Evolutionary conservation across 1,284 basidiomycete species (phyloP).

Genomic region (Pascua sp.): DNA sequence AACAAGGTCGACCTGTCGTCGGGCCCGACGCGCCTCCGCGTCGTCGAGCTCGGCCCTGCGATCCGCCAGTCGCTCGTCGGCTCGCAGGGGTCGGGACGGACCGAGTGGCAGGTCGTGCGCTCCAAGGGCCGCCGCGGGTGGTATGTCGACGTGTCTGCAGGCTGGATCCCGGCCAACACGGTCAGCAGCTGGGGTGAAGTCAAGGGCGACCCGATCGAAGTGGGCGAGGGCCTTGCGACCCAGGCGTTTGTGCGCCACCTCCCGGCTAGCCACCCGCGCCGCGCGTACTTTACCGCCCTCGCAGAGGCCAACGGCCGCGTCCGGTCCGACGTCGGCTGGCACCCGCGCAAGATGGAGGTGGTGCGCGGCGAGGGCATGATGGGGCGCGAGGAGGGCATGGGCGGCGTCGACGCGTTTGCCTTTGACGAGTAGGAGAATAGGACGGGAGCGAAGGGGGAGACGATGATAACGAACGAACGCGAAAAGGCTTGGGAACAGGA

Average conservation of each 20-base stretch:
- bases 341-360: conserved; percentile 95
- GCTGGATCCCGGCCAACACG: conserved; percentile 58
- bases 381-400: conserved; percentile 85
- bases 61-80: conserved; percentile 57
- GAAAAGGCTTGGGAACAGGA: too few relatives aligned
- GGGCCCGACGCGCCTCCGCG: conserved; percentile 72
- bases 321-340: conserved; percentile 87
- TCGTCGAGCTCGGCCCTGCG: conserved; percentile 78
- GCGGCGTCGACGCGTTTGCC: conserved; percentile 88
- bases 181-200: conserved; percentile 14
- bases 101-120: conserved; percentile 76
- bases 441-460: too few relatives aligned
- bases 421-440: conserved; percentile 53
- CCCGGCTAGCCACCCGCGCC: conserved; percentile 58
- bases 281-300: conserved; percentile 66
- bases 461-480: too few relatives aligned
- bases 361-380: conserved; percentile 84
- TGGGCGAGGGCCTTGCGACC: conserved; percentile 11
- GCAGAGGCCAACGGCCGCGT: conserved; percentile 83
- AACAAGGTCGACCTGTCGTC: conserved; percentile 43
- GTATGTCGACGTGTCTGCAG: conserved; percentile 85
- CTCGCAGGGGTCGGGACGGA: conserved; percentile 54
- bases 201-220: background rate
- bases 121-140: conserved; percentile 92
- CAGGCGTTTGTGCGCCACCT: conserved; percentile 40